These are phyloP conservation scores for Pythium monospermum DNA, from an alignment of 352 stramenopile species.

Conservation along the genomic window DNA sequence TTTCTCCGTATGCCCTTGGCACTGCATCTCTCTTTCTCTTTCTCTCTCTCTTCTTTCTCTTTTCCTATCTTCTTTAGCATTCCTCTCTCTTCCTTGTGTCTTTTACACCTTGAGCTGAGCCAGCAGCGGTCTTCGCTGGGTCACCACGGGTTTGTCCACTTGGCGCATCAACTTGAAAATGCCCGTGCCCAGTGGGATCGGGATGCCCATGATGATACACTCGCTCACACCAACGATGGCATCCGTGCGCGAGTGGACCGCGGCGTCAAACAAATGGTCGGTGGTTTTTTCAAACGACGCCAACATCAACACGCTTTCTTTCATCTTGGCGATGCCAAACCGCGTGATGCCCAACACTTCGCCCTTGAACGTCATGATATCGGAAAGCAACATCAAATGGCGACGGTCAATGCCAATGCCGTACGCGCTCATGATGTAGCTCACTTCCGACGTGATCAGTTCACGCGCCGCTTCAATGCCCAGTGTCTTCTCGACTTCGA, in stretches of 20 bases:
- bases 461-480: conserved; percentile 98
- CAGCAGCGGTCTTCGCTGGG: conserved; percentile 58
- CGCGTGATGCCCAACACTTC: conserved; percentile 89
- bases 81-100: neutral
- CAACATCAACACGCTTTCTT: conserved; percentile 99
- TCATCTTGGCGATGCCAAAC: conserved; percentile 99
- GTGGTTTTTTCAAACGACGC: conserved; percentile 99
- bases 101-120: conserved; percentile 24
- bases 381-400: conserved; percentile 98
- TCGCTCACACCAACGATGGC: conserved; percentile 98
- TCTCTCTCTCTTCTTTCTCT: neutral
- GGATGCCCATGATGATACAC: conserved; percentile 99
- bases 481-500: conserved; percentile 95
- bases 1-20: too few species aligned
- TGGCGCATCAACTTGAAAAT: conserved; percentile 95
- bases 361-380: conserved; percentile 99
- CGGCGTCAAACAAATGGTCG: conserved; percentile 99
- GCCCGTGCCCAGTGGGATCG: conserved; percentile 97
- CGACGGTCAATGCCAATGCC: conserved; percentile 98
- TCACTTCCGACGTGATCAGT: conserved; percentile 97
- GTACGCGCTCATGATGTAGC: conserved; percentile 99
- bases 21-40: neutral
- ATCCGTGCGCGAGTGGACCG: conserved; percentile 96
- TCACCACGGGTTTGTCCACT: conserved; percentile 67
- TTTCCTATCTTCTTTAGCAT: neutral